Evolutionary conservation across 2,329 filamentous ascomycete species (phyloP).

Genomic region (Sporothrix curviconia): DNA sequence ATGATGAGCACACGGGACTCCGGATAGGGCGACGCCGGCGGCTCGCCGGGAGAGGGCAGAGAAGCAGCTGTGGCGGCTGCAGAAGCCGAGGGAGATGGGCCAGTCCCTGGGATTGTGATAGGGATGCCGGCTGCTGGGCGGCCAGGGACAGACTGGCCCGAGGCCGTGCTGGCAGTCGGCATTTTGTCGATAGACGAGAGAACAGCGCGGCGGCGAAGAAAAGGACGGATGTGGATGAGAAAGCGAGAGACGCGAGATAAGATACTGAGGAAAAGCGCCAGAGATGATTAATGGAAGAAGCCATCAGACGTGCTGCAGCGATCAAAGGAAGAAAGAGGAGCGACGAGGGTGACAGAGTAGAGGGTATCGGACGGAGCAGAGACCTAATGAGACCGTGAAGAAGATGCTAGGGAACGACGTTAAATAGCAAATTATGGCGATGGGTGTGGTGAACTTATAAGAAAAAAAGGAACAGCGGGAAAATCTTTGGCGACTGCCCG

Average conservation of each 20-base stretch:
- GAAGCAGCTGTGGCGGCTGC: neutral
- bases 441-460: too few relatives aligned
- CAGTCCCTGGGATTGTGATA: neutral
- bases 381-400: too few relatives aligned
- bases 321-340: neutral
- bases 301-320: too few relatives aligned
- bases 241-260: neutral
- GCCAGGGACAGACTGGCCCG: neutral
- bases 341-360: too few relatives aligned
- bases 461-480: neutral
- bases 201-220: neutral
- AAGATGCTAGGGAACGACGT: too few relatives aligned
- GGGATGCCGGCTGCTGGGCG: neutral
- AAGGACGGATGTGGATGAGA: neutral
- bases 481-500: too few relatives aligned
- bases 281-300: too few relatives aligned
- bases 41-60: neutral
- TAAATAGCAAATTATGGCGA: too few relatives aligned
- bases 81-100: neutral
- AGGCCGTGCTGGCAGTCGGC: neutral
- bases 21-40: conserved; percentile 36
- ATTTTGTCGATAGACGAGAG: neutral
- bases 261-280: neutral
- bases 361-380: too few relatives aligned
- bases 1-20: conserved; percentile 83